A percentile compares a stretch with the other conserved stretches of the same genome.
Conservation (phyloP, 2,329 filamentous ascomycete species). For the Ophiostoma fasciatum region DNA sequence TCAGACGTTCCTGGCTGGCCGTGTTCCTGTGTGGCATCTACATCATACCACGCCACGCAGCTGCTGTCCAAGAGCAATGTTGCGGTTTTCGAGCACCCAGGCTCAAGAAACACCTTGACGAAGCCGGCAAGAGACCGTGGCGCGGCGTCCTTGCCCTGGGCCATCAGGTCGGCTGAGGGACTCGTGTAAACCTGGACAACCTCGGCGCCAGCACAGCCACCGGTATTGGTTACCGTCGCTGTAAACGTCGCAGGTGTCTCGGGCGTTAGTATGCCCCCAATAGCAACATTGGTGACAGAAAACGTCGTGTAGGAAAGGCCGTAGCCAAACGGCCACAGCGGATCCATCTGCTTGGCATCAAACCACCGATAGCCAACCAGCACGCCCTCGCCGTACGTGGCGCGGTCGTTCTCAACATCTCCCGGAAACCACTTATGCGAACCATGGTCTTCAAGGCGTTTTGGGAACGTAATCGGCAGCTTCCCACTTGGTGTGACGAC, state of each 20-base stretch:
- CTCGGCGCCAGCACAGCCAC: slow-evolving; percentile 3
- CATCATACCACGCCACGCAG: slow-evolving; percentile 9
- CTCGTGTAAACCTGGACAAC: slow-evolving; percentile 9
- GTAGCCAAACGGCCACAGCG: slow-evolving; percentile 16
- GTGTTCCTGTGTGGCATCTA: neutral
- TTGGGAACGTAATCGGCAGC: slow-evolving; percentile 50
- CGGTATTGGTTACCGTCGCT: slow-evolving; percentile 6
- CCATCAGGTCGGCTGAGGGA: neutral
- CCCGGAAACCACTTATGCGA: slow-evolving; percentile 51
- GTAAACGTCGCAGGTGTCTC: no score
- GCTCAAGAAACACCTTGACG: slow-evolving; percentile 4
- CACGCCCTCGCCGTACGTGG: slow-evolving; percentile 57
- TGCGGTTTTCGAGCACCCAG: neutral
- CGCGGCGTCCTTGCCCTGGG: slow-evolving; percentile 1
- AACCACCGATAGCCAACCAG: slow-evolving; percentile 62
- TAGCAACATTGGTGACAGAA: slow-evolving; percentile 34
- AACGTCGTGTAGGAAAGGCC: slow-evolving; percentile 8
- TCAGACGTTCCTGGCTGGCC: no score
- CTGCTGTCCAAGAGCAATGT: neutral
- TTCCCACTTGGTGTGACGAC: slow-evolving; percentile 58
- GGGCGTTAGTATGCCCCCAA: no score
- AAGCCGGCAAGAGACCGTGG: slow-evolving; percentile 9
- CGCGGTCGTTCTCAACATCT: slow-evolving; percentile 40
- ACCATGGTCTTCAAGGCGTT: slow-evolving; percentile 47
- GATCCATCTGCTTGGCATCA: slow-evolving; percentile 31